Conservation (phyloP, 345 rosid species). For the Clarkia xantiana region DNA sequence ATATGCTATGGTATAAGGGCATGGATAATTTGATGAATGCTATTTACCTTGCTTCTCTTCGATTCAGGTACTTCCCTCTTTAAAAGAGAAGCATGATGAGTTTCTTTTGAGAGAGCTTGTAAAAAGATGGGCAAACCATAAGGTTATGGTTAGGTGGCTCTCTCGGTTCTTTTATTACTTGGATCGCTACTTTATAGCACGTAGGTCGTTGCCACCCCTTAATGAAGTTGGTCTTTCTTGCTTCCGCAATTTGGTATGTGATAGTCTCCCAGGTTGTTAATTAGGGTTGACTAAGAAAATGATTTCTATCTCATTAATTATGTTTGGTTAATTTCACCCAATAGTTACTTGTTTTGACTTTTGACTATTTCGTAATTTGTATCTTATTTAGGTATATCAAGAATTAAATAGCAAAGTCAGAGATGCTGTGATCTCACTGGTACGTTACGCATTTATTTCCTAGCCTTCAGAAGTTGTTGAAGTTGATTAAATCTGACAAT, state of each 20-base stretch:
- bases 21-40: background rate
- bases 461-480: background rate
- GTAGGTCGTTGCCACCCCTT: conserved; percentile 35
- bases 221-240: conserved; percentile 46
- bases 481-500: background rate
- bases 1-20: too few species aligned
- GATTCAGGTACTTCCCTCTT: conserved; percentile 33
- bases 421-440: conserved; percentile 47
- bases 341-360: background rate
- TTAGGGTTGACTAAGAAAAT: background rate
- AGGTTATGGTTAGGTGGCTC: conserved; percentile 52
- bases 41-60: too few species aligned
- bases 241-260: conserved; percentile 43
- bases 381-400: conserved; percentile 26
- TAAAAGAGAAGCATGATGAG: conserved; percentile 49
- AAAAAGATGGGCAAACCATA: conserved; percentile 46
- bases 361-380: background rate
- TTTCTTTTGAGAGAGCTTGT: conserved; percentile 48
- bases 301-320: background rate
- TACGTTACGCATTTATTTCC: conserved; percentile 11
- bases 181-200: conserved; percentile 43
- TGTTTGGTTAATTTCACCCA: background rate
- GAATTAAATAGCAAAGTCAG: conserved; percentile 29
- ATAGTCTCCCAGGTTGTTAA: background rate
- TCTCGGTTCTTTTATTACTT: conserved; percentile 46